A percentile compares a stretch with the other conserved stretches of the same genome.
Evolutionary conservation across 108 stramenopile genomes (phyloP).

Genomic region (Cyclotella cryptica): DNA sequence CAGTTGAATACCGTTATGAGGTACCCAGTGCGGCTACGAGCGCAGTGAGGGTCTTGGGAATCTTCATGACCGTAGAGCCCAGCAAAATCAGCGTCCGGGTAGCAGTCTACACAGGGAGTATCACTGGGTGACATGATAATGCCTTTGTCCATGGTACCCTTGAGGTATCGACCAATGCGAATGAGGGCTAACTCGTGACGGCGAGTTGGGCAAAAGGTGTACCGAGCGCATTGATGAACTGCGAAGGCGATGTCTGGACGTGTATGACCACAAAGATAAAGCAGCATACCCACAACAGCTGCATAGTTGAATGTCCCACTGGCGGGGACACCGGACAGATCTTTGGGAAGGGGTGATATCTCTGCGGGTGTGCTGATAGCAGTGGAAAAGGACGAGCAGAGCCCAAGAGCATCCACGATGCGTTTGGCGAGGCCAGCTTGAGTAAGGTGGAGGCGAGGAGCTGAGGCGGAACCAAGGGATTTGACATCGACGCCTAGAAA

Average conservation of each 20-base stretch:
- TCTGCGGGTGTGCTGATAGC: background rate
- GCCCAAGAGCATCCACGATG: slow-evolving; percentile 1
- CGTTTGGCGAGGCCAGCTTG: too few species aligned
- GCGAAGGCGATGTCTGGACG: too few species aligned
- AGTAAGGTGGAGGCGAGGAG: too few species aligned
- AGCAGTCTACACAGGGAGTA: slow-evolving; percentile 16
- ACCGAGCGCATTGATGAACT: too few species aligned
- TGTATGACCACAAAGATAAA: too few species aligned
- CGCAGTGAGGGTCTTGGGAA: background rate
- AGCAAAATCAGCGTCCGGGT: too few species aligned
- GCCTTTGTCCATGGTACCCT: too few species aligned
- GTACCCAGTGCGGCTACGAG: slow-evolving; percentile 57
- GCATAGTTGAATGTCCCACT: too few species aligned
- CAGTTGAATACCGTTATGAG: slow-evolving; percentile 47
- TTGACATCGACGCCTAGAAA: slow-evolving; percentile 42
- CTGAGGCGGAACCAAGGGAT: too few species aligned
- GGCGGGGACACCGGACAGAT: slow-evolving; percentile 13
- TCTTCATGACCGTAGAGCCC: too few species aligned
- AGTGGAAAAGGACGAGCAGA: background rate
- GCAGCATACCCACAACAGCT: too few species aligned
- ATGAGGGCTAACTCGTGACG: background rate
- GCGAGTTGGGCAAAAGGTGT: background rate
- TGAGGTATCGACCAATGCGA: too few species aligned
- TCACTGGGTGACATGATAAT: slow-evolving; percentile 30
- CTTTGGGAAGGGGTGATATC: slow-evolving; percentile 13